Evolutionary conservation across 1,284 basidiomycete genomes (phyloP), one percentile per base, ranked within the genome.

Genomic region (Cystobasidium pallidum): DNA sequence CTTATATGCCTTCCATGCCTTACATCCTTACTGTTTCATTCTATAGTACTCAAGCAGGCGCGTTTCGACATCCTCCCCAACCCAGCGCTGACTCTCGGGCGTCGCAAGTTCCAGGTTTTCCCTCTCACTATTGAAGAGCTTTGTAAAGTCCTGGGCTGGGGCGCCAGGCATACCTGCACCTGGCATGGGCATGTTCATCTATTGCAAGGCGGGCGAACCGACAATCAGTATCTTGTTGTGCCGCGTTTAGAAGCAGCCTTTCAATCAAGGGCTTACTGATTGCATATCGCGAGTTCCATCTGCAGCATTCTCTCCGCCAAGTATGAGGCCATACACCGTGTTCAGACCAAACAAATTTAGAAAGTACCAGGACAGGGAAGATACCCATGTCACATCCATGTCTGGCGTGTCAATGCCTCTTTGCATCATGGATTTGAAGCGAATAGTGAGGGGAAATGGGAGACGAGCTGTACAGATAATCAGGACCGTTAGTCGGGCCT

Each of bases 401-500:
- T 99, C 95, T 8, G 89, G 88, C 6, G 95, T 96, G 78, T 94
- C 90, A 64, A 99, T 91, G 61, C 95, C 95, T 63, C 94, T 88
- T 79, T 99, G 94, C 10, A 99, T 87, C 89, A 99, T 95, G n/a
- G 91, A 90, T 82, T 98, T 99, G 86, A 99, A 99, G 3, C 95
- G 91, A 58, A 94, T 86, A 3, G 96, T 99, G 67, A 99, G 83
- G 0, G 96, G 96, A 83, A 99, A 99, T 0, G 96, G 96, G 0
- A 99, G 84, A 80, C 94, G 95, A 82, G 98, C 93, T 95, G 79
- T n/a, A 30, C 8, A 70, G 24, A 13, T 41, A 32, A 58, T 21
- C 24, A 24, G 32, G 26, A 17, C 13, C 13, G 51, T 67, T 26
- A 45, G 43, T 10, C 24, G n/a, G 17, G 1, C 19, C 26, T n/a